A percentile compares a stretch with the other conserved stretches of the same genome.
phyloP scores from a whole-genome alignment of 202 grass and related monocot genomes.

The Saccharum hybrid region DNA sequence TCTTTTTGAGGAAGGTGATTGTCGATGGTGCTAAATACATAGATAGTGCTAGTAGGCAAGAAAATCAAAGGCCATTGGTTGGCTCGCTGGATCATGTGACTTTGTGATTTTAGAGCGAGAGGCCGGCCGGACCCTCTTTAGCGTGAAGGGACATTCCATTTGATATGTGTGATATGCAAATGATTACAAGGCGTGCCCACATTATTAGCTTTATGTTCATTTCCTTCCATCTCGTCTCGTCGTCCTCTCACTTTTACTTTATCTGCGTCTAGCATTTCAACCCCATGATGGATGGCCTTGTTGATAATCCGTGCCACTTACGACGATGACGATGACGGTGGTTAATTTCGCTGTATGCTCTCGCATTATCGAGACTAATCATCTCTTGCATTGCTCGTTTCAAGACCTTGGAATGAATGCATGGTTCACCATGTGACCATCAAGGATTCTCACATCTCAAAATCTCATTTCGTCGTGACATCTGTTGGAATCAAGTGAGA shows the following conservation, averaged over 20 bases:
- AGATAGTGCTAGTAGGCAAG: constrained; percentile 16
- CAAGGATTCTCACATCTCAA: not conserved
- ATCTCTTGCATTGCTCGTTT: constrained; percentile 21
- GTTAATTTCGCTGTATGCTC: not conserved
- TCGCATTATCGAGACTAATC: constrained; percentile 53
- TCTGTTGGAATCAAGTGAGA: constrained; percentile 20
- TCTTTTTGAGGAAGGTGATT: constrained; percentile 19
- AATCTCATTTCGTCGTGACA: constrained; percentile 11
- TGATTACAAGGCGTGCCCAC: constrained; percentile 39
- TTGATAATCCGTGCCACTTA: constrained; percentile 38
- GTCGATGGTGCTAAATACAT: not conserved
- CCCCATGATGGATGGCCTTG: constrained; percentile 43
- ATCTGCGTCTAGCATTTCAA: not conserved
- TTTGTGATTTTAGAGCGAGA: constrained; percentile 22
- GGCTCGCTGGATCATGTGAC: constrained; percentile 37
- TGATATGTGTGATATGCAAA: constrained; percentile 45
- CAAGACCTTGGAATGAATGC: constrained; percentile 40
- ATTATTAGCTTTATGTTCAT: constrained; percentile 31
- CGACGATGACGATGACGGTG: not conserved
- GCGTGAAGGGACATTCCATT: constrained; percentile 32
- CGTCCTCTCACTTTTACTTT: constrained; percentile 3
- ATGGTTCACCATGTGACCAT: constrained; percentile 45
- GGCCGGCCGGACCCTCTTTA: not conserved
- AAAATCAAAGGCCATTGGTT: constrained; percentile 33
- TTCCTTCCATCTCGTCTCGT: constrained; percentile 26